Evolutionary conservation across 2,329 filamentous ascomycete species (phyloP), one percentile per base, ranked within the genome.

Genomic region (Ophiosphaerella narmari): DNA sequence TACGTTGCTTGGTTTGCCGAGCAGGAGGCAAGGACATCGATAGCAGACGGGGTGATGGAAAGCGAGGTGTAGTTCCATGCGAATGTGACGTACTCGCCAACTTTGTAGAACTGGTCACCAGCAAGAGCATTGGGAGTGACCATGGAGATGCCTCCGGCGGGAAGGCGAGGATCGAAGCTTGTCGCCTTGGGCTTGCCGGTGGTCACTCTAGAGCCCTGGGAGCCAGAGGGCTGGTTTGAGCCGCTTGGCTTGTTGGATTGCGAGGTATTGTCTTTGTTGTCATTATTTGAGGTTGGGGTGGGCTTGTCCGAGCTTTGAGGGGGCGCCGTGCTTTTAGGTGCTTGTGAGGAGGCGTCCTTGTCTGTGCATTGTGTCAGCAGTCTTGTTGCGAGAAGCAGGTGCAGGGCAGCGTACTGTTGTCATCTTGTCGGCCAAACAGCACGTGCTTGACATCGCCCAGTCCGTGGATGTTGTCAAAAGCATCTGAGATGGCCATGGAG

Each of bases 31-130:
- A 87, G 72, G 33, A 88, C 78, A 59, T 88, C 83, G 60, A 88
- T 75, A 37, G 78, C 79, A 1, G 77, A 76, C 0, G 86, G 86
- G 0, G 82, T 83, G 14, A 81, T 76, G 16, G 76, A 79, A 21
- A 88, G 74, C 9, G 82, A 85, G 12, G 86, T 88, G 72, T 87
- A 88, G 71, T 88, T 88, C 85, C 86, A 88, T 16, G 77, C 80
- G 59, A 88, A 86, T 0, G 85, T 87, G 26, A 87, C 74, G 51
- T 76, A 78, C 38, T 87, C 78, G 14, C 82, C 82, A 58, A 87
- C 81, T 69, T 86, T 87, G 78, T 85, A 87, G 73, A 82, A 87
- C 46, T 80, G 79, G 4, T 78, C 73, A 13, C 78, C 75, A 7
- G 76, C 75, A 7, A 74, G 67, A 7, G 76, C 67, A 42, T 75